Conservation (phyloP, 371 early-diverging fungal genomes). For the Actinomortierella wolfii region DNA sequence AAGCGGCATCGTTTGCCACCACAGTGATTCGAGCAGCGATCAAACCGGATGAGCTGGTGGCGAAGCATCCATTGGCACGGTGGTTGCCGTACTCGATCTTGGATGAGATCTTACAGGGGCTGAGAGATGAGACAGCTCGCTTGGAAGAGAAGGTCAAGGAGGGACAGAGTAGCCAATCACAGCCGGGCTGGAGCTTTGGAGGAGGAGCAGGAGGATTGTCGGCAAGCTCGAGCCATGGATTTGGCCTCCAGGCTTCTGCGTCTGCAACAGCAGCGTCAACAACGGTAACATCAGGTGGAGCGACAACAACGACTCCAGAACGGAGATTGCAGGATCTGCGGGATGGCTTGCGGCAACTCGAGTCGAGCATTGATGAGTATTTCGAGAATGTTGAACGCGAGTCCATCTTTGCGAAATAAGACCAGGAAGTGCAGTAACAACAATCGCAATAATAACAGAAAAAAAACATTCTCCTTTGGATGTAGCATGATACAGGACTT, state of each 20-base stretch:
- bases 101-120: slow-evolving; percentile 28
- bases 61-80: slow-evolving; percentile 33
- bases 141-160: background rate
- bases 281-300: background rate
- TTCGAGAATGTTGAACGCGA: slow-evolving; percentile 39
- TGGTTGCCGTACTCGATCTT: slow-evolving; percentile 38
- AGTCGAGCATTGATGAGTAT: slow-evolving; percentile 21
- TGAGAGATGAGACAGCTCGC: slow-evolving; percentile 16
- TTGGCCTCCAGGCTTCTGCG: no score
- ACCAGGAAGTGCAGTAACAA: no score
- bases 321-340: slow-evolving; percentile 10
- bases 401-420: slow-evolving; percentile 16
- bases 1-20: slow-evolving; percentile 30
- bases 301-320: background rate
- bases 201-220: no score
- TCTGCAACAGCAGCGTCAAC: background rate
- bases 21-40: slow-evolving; percentile 19
- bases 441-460: no score
- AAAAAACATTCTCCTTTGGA: no score
- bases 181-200: no score
- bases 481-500: no score
- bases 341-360: slow-evolving; percentile 13
- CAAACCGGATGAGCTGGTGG: slow-evolving; percentile 26
- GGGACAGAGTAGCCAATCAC: background rate
- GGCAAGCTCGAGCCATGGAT: no score